Evolutionary conservation across 2,329 filamentous ascomycete genomes (phyloP).

Genomic region (Juglanconis juglandina): DNA sequence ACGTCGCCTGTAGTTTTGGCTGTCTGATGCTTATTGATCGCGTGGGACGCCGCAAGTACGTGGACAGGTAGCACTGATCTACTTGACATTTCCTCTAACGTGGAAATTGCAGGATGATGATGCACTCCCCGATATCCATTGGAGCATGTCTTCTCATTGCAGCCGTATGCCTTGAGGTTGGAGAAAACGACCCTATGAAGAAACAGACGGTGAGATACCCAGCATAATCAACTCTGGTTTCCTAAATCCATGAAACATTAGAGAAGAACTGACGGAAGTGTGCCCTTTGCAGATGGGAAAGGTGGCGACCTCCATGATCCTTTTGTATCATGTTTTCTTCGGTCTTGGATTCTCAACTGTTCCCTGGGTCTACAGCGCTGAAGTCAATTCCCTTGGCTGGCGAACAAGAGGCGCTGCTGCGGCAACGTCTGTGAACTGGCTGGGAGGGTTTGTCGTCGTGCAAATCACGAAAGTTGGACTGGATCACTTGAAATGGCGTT

Average conservation of each 20-base stretch:
- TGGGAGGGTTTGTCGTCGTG: constrained; percentile 39
- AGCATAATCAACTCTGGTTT: no score
- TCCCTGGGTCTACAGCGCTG: constrained; percentile 40
- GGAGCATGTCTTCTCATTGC: constrained; percentile 36
- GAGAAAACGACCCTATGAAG: constrained; percentile 26
- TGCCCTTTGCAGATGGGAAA: constrained; percentile 28
- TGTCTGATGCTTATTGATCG: constrained; percentile 38
- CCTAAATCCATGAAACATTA: not conserved
- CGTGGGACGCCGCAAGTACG: constrained; percentile 37
- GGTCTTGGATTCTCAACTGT: constrained; percentile 37
- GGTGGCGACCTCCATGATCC: constrained; percentile 40
- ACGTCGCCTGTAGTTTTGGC: constrained; percentile 33
- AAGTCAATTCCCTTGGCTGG: constrained; percentile 41
- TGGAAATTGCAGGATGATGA: constrained; percentile 30
- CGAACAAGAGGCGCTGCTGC: constrained; percentile 39
- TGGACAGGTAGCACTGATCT: not conserved
- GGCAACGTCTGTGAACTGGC: constrained; percentile 43
- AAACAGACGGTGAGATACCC: constrained; percentile 21
- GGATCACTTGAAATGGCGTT: constrained; percentile 38
- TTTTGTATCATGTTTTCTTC: constrained; percentile 41
- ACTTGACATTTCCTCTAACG: not conserved
- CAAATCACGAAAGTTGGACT: constrained; percentile 43
- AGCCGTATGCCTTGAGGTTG: constrained; percentile 23
- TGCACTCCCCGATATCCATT: constrained; percentile 35
- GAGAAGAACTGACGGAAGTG: not conserved